Conservation (phyloP, 129 eudicot genomes). For the Glebionis coronaria region DNA sequence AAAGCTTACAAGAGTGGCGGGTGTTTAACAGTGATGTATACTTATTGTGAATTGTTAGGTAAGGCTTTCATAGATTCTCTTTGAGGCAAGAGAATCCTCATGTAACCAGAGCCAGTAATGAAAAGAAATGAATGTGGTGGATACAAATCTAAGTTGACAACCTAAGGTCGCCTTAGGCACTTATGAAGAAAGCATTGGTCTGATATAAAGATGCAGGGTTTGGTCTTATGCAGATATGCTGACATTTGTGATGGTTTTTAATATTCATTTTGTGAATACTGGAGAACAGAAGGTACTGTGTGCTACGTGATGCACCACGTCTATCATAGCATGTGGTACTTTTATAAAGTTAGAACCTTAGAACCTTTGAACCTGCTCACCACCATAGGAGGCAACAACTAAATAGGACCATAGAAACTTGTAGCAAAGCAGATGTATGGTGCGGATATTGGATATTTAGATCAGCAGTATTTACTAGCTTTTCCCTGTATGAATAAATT, state of each 20-base stretch:
- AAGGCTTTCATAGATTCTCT: not conserved
- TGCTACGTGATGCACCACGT: not conserved
- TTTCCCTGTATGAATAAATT: not conserved
- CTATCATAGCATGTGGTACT: not conserved
- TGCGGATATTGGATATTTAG: not conserved
- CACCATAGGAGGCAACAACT: not conserved
- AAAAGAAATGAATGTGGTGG: not conserved
- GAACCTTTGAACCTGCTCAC: too few species aligned
- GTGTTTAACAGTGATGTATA: too few species aligned
- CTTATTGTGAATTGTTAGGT: constrained; percentile 2
- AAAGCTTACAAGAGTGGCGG: constrained; percentile 11
- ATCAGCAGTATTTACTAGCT: too few species aligned
- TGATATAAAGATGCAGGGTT: not conserved
- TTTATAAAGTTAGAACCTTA: not conserved
- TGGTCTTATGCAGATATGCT: not conserved
- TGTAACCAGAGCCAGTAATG: constrained; percentile 7
- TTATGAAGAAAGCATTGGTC: not conserved
- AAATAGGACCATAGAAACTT: not conserved
- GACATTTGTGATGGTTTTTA: not conserved
- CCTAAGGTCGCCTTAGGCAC: not conserved
- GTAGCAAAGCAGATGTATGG: not conserved
- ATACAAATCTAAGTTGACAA: not conserved
- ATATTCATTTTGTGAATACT: not conserved
- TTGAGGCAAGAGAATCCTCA: constrained; percentile 15
- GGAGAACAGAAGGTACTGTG: not conserved